phyloP scores from a whole-genome alignment of 345 rosid species.

The Lagerstroemia speciosa region DNA sequence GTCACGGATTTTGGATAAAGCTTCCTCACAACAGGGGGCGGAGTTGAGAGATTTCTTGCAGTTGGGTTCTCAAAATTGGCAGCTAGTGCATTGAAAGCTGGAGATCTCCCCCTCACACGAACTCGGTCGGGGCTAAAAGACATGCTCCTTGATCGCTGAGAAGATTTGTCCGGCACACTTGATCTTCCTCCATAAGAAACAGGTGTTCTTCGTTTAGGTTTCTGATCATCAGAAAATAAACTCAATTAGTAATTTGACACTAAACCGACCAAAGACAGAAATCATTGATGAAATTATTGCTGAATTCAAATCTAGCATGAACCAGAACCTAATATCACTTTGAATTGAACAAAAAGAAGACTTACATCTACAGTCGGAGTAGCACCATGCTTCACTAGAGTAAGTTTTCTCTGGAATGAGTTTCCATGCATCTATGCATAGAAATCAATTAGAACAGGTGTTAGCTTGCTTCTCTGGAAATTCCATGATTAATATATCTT shows the following conservation, averaged over 20 bases:
- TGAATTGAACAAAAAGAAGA: background rate
- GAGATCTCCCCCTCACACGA: slow-evolving; percentile 98
- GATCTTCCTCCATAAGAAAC: slow-evolving; percentile 85
- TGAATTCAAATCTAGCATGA: background rate
- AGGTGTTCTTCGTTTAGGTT: slow-evolving; percentile 82
- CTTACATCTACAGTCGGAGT: slow-evolving; percentile 68
- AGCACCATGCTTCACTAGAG: slow-evolving; percentile 65
- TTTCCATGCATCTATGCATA: slow-evolving; percentile 83
- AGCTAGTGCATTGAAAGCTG: slow-evolving; percentile 95
- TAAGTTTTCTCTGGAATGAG: slow-evolving; percentile 85
- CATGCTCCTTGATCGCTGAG: slow-evolving; percentile 96
- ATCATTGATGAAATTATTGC: background rate
- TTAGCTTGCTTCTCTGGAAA: background rate
- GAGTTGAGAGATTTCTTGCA: slow-evolving; percentile 84
- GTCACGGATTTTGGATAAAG: slow-evolving; percentile 78
- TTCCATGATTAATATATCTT: too few species aligned
- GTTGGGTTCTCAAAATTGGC: slow-evolving; percentile 75
- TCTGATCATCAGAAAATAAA: slow-evolving; percentile 32
- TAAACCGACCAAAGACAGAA: background rate
- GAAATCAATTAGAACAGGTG: slow-evolving; percentile 8
- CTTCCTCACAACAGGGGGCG: slow-evolving; percentile 89
- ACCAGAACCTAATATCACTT: too few species aligned
- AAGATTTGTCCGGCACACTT: slow-evolving; percentile 64
- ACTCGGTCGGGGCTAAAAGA: slow-evolving; percentile 94
- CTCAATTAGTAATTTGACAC: background rate